Conservation (phyloP, 805 yeast species). For the Zygosaccharomyces rouxii region DNA sequence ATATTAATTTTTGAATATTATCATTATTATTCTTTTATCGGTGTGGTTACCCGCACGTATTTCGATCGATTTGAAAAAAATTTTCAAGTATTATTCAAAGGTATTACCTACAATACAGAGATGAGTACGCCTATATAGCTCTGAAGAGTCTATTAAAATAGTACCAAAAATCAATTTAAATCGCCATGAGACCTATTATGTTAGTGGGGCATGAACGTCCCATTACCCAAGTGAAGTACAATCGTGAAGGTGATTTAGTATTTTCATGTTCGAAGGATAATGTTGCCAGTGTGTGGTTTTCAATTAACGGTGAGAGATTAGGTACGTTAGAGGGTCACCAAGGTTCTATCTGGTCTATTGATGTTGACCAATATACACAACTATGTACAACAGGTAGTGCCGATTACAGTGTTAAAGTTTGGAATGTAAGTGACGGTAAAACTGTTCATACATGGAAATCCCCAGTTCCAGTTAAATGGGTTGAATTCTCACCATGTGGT, state of each 20-base stretch:
- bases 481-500: conserved; percentile 76
- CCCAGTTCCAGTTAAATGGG: conserved; percentile 86
- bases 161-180: not conserved
- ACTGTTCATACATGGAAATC: conserved; percentile 67
- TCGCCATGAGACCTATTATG: conserved; percentile 58
- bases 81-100: conserved; percentile 3
- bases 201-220: conserved; percentile 97
- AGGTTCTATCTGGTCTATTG: conserved; percentile 95
- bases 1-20: not conserved
- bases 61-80: conserved; percentile 3
- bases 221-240: conserved; percentile 90
- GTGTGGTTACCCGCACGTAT: conserved; percentile 4
- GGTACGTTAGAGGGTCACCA: conserved; percentile 87
- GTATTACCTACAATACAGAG: not conserved
- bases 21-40: not conserved
- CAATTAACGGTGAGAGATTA: conserved; percentile 92
- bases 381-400: conserved; percentile 86
- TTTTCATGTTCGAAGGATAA: conserved; percentile 91
- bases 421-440: conserved; percentile 79
- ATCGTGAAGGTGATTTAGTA: conserved; percentile 90
- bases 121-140: not conserved
- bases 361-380: conserved; percentile 66
- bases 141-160: not conserved
- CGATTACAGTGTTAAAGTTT: conserved; percentile 77
- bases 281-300: conserved; percentile 87